Conservation (phyloP, 768 basidiomycete genomes). For the Rhizopogon salebrosus region DNA sequence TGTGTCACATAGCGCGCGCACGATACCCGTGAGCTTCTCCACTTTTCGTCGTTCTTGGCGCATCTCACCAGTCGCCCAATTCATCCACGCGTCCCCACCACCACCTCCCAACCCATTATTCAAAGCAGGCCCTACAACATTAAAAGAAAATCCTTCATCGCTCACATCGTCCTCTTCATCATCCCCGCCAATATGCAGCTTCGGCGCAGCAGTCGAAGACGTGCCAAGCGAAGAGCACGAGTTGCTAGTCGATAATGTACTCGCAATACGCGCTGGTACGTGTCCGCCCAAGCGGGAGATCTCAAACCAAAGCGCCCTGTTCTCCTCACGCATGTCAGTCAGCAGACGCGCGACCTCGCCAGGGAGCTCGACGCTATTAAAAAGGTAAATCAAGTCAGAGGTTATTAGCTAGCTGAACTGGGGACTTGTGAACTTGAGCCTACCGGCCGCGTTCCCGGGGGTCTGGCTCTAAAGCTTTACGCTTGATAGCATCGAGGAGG, state of each 20-base stretch:
- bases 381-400: slow-evolving; percentile 33
- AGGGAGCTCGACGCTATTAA: slow-evolving; percentile 67
- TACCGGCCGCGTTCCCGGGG: slow-evolving; percentile 38
- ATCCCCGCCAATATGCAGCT: slow-evolving; percentile 24
- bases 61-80: slow-evolving; percentile 32
- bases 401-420: too few species aligned
- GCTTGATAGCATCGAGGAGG: slow-evolving; percentile 79
- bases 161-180: slow-evolving; percentile 18
- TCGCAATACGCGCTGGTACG: slow-evolving; percentile 14
- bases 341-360: slow-evolving; percentile 61
- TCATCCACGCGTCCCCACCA: slow-evolving; percentile 22
- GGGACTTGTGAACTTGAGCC: too few species aligned
- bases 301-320: slow-evolving; percentile 50
- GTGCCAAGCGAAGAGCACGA: slow-evolving; percentile 25
- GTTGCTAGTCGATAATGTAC: slow-evolving; percentile 6
- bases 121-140: slow-evolving; percentile 8
- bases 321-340: slow-evolving; percentile 67
- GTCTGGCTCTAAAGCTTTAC: slow-evolving; percentile 81
- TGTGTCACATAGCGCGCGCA: slow-evolving; percentile 60
- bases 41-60: slow-evolving; percentile 56
- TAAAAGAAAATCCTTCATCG: neutral
- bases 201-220: slow-evolving; percentile 17
- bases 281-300: slow-evolving; percentile 15
- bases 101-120: neutral
- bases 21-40: slow-evolving; percentile 53